Evolutionary conservation across 148 eudicot species (phyloP).

Genomic region (Chenopodium album): DNA sequence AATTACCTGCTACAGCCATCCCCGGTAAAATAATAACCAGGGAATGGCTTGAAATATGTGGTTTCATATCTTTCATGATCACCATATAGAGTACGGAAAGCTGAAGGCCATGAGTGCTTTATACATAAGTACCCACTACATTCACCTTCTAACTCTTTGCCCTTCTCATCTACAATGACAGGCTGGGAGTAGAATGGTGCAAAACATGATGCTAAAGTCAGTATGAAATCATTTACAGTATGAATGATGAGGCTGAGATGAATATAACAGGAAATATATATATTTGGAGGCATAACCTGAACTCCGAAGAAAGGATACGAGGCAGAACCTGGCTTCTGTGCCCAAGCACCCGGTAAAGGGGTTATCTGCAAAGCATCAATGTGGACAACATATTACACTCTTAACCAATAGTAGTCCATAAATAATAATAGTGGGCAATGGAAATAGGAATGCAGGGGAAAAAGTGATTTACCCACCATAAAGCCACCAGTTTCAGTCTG

Average conservation of each 20-base stretch:
- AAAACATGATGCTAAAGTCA: conserved; percentile 11
- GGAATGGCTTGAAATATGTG: conserved; percentile 93
- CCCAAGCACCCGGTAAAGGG: conserved; percentile 98
- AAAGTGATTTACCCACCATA: conserved; percentile 49
- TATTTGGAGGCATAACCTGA: conserved; percentile 52
- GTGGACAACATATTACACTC: conserved; percentile 12
- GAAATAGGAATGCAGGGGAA: conserved; percentile 1
- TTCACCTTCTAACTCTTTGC: conserved; percentile 85
- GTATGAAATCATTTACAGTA: background rate
- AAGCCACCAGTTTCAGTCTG: conserved; percentile 99
- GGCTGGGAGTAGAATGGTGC: conserved; percentile 56
- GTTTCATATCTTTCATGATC: conserved; percentile 99
- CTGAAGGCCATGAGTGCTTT: conserved; percentile 94
- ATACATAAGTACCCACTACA: conserved; percentile 94
- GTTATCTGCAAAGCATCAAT: conserved; percentile 61
- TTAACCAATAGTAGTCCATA: background rate
- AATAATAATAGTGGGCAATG: background rate
- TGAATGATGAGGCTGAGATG: background rate
- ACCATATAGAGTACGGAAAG: conserved; percentile 92
- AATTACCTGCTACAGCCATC: conserved; percentile 95
- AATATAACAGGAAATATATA: background rate
- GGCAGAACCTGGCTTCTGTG: conserved; percentile 99
- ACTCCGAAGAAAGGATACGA: conserved; percentile 98
- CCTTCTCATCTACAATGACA: conserved; percentile 97
- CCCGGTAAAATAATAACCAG: conserved; percentile 97